A percentile compares a stretch with the other conserved stretches of the same genome.
These are phyloP conservation scores for Davidsoniella australis DNA, from an alignment of 2,329 filamentous ascomycete genomes.

Conservation along the genomic window DNA sequence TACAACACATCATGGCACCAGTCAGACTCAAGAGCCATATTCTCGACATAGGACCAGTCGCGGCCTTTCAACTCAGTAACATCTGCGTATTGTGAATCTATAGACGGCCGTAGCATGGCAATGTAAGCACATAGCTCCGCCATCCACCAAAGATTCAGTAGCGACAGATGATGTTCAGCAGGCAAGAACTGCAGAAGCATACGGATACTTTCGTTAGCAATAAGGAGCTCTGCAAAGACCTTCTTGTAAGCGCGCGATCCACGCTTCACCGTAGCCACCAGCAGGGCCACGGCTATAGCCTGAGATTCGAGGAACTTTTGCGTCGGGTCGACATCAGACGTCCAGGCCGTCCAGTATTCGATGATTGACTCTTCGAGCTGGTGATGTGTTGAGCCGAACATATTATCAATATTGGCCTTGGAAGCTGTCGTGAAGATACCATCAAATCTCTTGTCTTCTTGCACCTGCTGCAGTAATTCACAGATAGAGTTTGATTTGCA, in stretches of 20 bases:
- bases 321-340: slow-evolving; percentile 43
- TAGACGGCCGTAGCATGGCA: slow-evolving; percentile 51
- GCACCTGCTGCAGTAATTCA: slow-evolving; percentile 54
- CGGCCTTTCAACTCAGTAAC: slow-evolving; percentile 41
- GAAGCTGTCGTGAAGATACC: slow-evolving; percentile 42
- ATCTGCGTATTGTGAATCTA: slow-evolving; percentile 48
- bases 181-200: slow-evolving; percentile 67
- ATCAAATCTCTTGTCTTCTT: slow-evolving; percentile 52
- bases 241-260: slow-evolving; percentile 59
- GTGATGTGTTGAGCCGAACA: slow-evolving; percentile 36
- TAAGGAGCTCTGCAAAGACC: slow-evolving; percentile 66
- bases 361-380: slow-evolving; percentile 54
- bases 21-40: slow-evolving; percentile 50
- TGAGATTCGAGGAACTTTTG: slow-evolving; percentile 60
- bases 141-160: slow-evolving; percentile 84
- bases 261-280: slow-evolving; percentile 41
- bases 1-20: slow-evolving; percentile 64
- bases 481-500: slow-evolving; percentile 45
- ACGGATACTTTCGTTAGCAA: slow-evolving; percentile 75
- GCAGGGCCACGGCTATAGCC: slow-evolving; percentile 40
- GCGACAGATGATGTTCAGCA: slow-evolving; percentile 47
- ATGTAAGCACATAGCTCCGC: slow-evolving; percentile 66
- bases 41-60: slow-evolving; percentile 61
- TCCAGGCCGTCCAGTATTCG: slow-evolving; percentile 87
- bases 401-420: slow-evolving; percentile 41